Base-by-base conservation (phyloP, 768 basidiomycete species). In the Trametes coccinea region DNA sequence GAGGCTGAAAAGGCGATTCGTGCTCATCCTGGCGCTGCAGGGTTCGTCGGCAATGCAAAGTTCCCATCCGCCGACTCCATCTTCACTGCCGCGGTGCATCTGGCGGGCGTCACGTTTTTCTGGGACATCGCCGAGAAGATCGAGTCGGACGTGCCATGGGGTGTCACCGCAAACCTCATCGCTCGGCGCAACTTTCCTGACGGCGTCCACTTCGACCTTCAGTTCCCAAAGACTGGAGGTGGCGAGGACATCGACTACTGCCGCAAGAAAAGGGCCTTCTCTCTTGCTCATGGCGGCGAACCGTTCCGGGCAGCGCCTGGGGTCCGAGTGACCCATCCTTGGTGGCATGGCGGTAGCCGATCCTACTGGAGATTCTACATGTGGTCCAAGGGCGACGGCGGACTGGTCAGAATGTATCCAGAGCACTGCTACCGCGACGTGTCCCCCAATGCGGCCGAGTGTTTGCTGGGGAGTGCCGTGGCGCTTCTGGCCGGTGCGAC, bases 171-270 rank as follows among this genome's bases (percentile, higher is more conserved):
- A 0, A 86, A 85, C 65, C 76, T 86, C 16, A 79, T 85, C 27
- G 75, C 75, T 4, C 79, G 82, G 2, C 79, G 82, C 27, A 75
- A 78, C 60, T 68, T 74, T 37, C 65, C 73, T 2, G 83, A 85
- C 47, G 77, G 73, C 0, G 75, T 85, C n/a, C 64, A 66, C 45
- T 87, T 76, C 66, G 75, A 80, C 63, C 67, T 75, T 16, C 68
- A 67, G 4, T 86, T 83, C 64, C 86, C 85, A 3, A 86, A 84
- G 72, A 87, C 84, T 3, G 84, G 85, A 0, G 84, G 86, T 2
- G 86, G 85, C 0, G 85, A 88, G 61, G 84, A 87, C 41, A 84
- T 86, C 11, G 81, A 86, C 65, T 85, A 81, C 64, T 84, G 83
- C 60, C 73, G 78, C n/a, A 70, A 70, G 61, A 84, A 82, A 60